phyloP scores from a whole-genome alignment of 495 filamentous ascomycete genomes.

The Penicillium silybi region DNA sequence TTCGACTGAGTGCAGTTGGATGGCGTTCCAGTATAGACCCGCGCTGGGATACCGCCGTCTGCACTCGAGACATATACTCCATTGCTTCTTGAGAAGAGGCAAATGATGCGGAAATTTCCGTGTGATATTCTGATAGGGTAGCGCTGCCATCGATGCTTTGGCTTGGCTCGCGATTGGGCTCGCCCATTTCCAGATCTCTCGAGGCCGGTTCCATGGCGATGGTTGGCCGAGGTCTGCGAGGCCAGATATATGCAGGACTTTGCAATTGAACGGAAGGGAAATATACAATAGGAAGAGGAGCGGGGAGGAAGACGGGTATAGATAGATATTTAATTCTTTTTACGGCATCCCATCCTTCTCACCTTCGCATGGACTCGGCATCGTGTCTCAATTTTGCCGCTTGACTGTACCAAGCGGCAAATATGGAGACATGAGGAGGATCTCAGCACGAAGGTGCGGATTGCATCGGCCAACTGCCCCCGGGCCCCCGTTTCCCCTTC shows the following conservation, averaged over 20 bases:
- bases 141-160: neutral
- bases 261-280: neutral
- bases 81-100: slow-evolving; percentile 21
- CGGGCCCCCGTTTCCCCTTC: neutral
- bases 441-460: slow-evolving; percentile 1
- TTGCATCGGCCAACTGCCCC: slow-evolving; percentile 4
- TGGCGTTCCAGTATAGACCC: slow-evolving; percentile 62
- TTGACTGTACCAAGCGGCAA: slow-evolving; percentile 2
- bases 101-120: slow-evolving; percentile 5
- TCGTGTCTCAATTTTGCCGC: neutral
- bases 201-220: slow-evolving; percentile 32
- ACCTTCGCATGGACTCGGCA: slow-evolving; percentile 1
- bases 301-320: neutral
- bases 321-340: neutral
- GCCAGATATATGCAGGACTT: neutral
- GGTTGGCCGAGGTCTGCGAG: neutral
- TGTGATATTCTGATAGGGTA: slow-evolving; percentile 4
- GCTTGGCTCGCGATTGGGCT: slow-evolving; percentile 7
- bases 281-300: neutral
- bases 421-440: slow-evolving; percentile 6
- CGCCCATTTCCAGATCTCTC: slow-evolving; percentile 36
- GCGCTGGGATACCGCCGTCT: slow-evolving; percentile 48
- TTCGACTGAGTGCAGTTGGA: slow-evolving; percentile 70
- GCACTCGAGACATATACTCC: slow-evolving; percentile 51
- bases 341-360: neutral